These are phyloP conservation scores for Xanthoceras sorbifolium DNA, from an alignment of 345 rosid genomes.

Conservation along the genomic window DNA sequence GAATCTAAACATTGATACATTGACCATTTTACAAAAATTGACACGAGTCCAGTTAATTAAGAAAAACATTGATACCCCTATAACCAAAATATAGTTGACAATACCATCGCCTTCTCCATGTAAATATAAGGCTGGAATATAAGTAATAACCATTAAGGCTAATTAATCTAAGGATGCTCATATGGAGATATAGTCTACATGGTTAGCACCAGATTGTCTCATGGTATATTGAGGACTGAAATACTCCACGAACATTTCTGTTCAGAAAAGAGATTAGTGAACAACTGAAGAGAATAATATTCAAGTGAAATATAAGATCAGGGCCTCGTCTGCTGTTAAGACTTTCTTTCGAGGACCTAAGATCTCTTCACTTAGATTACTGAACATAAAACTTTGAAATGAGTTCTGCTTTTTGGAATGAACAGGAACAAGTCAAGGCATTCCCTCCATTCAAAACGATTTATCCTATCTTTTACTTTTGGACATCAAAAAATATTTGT, in stretches of 20 bases:
- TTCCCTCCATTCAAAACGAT: too few relatives aligned
- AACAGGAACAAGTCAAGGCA: background rate
- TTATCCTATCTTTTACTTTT: too few relatives aligned
- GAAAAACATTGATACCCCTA: background rate
- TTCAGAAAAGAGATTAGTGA: background rate
- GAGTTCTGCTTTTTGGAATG: background rate
- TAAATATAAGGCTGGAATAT: background rate
- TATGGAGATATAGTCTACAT: background rate
- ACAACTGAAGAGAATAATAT: background rate
- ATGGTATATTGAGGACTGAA: background rate
- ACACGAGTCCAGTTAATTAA: background rate
- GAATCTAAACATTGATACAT: background rate
- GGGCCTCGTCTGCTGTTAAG: background rate
- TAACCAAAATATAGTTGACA: too few relatives aligned
- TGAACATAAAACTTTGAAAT: background rate
- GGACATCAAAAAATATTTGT: too few relatives aligned
- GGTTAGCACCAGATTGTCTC: background rate
- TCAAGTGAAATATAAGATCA: background rate
- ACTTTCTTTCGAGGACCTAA: background rate
- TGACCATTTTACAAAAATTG: background rate
- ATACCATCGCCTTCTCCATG: too few relatives aligned
- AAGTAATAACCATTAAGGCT: background rate
- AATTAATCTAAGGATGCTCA: background rate
- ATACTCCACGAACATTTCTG: background rate
- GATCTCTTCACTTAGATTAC: too few relatives aligned